Conservation (phyloP, 1,139 yeast genomes). For the Lodderomyces parapsilosis region DNA sequence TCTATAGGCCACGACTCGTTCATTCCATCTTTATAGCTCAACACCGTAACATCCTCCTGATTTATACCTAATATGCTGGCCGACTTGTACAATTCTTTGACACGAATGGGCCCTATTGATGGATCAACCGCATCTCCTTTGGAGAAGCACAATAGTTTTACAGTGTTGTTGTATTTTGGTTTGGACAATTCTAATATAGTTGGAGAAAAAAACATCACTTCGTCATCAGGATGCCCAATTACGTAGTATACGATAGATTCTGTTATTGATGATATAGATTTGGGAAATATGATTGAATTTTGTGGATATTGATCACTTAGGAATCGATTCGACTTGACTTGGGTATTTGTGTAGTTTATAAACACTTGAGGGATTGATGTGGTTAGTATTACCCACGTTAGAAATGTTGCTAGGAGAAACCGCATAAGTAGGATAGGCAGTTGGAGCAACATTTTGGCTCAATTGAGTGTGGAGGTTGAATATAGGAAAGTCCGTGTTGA, state of each 20-base stretch:
- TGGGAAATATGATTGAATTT: slow-evolving; percentile 36
- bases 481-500: too few species aligned
- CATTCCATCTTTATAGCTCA: slow-evolving; percentile 71
- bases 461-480: too few species aligned
- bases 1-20: slow-evolving; percentile 59
- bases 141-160: slow-evolving; percentile 70
- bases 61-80: slow-evolving; percentile 58
- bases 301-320: slow-evolving; percentile 30
- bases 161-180: slow-evolving; percentile 45
- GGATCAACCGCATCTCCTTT: slow-evolving; percentile 66
- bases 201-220: slow-evolving; percentile 96
- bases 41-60: slow-evolving; percentile 46
- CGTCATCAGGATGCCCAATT: slow-evolving; percentile 98
- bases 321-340: slow-evolving; percentile 27
- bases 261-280: slow-evolving; percentile 29
- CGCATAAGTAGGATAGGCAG: slow-evolving; percentile 20
- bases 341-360: slow-evolving; percentile 28
- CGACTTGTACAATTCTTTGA: slow-evolving; percentile 57
- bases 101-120: slow-evolving; percentile 66
- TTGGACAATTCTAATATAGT: slow-evolving; percentile 57
- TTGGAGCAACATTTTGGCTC: slow-evolving; percentile 12
- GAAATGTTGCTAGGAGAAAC: slow-evolving; percentile 22
- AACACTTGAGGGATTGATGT: slow-evolving; percentile 41
- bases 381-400: slow-evolving; percentile 39
- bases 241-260: slow-evolving; percentile 50